Evolutionary conservation across 2,329 filamentous ascomycete species (phyloP).

Genomic region (Cladophialophora carrionii): DNA sequence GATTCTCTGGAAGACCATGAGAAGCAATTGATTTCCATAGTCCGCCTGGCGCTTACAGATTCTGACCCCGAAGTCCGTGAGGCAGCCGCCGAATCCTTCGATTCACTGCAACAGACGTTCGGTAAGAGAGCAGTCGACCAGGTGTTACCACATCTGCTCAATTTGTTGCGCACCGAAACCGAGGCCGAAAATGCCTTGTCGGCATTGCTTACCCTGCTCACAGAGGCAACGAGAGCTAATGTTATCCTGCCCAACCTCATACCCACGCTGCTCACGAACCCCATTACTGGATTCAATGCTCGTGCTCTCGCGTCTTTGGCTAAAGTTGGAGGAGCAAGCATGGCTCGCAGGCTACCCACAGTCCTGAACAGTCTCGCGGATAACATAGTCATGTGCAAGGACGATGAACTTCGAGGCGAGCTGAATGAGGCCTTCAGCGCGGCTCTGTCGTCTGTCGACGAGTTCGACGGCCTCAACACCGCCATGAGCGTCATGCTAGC

Average conservation of each 20-base stretch:
- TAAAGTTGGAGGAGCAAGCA: constrained; percentile 83
- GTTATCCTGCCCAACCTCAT: constrained; percentile 96
- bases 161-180: constrained; percentile 79
- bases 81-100: constrained; percentile 94
- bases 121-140: constrained; percentile 95
- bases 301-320: constrained; percentile 90
- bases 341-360: constrained; percentile 84
- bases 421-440: constrained; percentile 82
- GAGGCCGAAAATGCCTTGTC: constrained; percentile 90
- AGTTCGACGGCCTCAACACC: constrained; percentile 92
- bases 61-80: constrained; percentile 87
- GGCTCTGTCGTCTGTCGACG: constrained; percentile 88
- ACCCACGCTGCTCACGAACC: constrained; percentile 84
- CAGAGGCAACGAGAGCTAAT: constrained; percentile 89
- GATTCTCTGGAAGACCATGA: constrained; percentile 94
- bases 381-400: constrained; percentile 74
- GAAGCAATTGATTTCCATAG: constrained; percentile 90
- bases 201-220: constrained; percentile 89
- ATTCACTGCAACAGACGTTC: constrained; percentile 87
- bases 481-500: constrained; percentile 91
- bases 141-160: constrained; percentile 88
- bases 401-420: constrained; percentile 73
- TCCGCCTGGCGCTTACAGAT: constrained; percentile 89
- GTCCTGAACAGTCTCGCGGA: constrained; percentile 96
- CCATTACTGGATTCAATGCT: constrained; percentile 93